Base-by-base conservation (phyloP, 1,284 basidiomycete species). In the Puccinia novopanici region DNA sequence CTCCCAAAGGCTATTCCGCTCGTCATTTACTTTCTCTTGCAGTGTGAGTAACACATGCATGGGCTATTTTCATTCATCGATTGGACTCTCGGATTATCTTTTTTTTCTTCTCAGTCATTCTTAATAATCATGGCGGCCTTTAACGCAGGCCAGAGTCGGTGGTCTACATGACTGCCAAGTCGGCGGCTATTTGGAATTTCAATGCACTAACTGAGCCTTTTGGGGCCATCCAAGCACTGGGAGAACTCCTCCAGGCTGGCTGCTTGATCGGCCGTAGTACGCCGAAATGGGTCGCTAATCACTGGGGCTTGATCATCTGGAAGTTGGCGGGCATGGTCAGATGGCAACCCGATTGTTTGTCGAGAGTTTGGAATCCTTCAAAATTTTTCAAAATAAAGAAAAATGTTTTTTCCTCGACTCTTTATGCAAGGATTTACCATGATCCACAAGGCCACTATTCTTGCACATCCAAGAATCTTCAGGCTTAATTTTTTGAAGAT, bases 261-360 rank as follows among this genome's bases (percentile, higher is more conserved):
- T 80, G 68, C 70, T 24, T 45, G 45, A 57, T 57, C 45, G 24
- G 22, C 8, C 30, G 67, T 22, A 42, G 61, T 42, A 57, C 48
- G 27, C 77, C 77, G 6, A 71, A 80, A 50, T 80, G 77, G 77
- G 30, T 80, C 6, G 77, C 77, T 22, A 57, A 72, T 45, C 67
- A 80, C 27, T 80, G 77, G 77, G 67, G 40, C 8, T 48, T 80
- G 19, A 73, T 80, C 59, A 42, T 80, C 22, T 70, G 77, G 77
- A 80, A 80, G 40, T 54, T 80, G 8, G 67, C 63, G 30, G 77
- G 52, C 5, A 63, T 72, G 19, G 68, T 80, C 37, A 45, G 77
- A 37, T 80, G 77, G 77, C 54, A 72, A 52, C 77, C 77, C 6
- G 54, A 61, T 17, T 80, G 68, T 34, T 42, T 68, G n/a, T 22